These are phyloP conservation scores for Astrephomene gubernaculifera DNA, from an alignment of 139 green algal species.

Conservation along the genomic window DNA sequence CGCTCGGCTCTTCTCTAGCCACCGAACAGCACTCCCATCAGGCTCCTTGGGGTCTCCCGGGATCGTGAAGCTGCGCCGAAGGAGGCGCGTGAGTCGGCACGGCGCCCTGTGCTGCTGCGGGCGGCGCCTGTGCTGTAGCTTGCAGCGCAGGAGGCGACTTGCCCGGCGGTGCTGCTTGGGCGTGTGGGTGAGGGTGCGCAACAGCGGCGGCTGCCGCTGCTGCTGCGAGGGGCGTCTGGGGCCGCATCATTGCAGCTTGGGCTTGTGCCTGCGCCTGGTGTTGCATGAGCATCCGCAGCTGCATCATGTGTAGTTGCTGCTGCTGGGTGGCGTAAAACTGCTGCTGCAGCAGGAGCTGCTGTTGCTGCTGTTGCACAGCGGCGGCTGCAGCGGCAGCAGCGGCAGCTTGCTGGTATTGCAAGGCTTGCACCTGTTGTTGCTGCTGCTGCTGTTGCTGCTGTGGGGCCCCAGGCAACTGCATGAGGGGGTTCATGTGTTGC, in stretches of 20 bases:
- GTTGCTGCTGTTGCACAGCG: slow-evolving; percentile 12
- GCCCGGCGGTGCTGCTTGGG: too few relatives aligned
- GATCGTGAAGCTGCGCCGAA: too few relatives aligned
- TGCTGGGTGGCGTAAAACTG: slow-evolving; percentile 19
- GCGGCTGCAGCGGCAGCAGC: slow-evolving; percentile 4
- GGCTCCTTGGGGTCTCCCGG: too few relatives aligned
- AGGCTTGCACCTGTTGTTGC: neutral
- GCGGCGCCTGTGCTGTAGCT: too few relatives aligned
- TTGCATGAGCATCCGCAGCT: slow-evolving; percentile 32
- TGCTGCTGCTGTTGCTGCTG: neutral
- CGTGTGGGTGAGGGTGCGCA: too few relatives aligned
- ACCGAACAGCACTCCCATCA: too few relatives aligned
- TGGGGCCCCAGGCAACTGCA: neutral
- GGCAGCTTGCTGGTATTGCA: slow-evolving; percentile 12
- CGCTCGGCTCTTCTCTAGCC: too few relatives aligned
- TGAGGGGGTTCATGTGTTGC: neutral
- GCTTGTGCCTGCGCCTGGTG: slow-evolving; percentile 16
- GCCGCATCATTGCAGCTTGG: neutral
- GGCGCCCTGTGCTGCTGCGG: too few relatives aligned
- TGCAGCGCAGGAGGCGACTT: too few relatives aligned
- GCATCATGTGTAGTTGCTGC: slow-evolving; percentile 36
- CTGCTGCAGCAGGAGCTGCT: slow-evolving; percentile 13
- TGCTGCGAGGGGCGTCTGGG: slow-evolving; percentile 3
- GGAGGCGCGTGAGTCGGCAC: too few relatives aligned
- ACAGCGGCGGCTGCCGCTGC: neutral